A percentile compares a stretch with the other conserved stretches of the same genome.
These are phyloP conservation scores for Lecanosticta acicola DNA, from an alignment of 2,329 filamentous ascomycete genomes.

Conservation along the genomic window DNA sequence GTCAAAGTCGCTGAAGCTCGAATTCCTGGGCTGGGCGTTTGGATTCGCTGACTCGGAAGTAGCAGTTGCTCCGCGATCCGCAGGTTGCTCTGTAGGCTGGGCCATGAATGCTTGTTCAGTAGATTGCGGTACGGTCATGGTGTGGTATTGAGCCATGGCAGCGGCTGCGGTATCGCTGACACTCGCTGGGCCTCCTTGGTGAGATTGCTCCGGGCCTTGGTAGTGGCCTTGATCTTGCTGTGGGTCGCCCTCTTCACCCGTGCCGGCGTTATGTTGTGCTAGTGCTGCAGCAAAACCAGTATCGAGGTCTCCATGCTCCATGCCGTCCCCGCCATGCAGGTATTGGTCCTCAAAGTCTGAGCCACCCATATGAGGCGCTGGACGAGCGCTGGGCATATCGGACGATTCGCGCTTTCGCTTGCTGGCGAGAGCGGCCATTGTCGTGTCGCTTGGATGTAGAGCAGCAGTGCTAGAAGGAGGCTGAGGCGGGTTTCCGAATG, in stretches of 20 bases:
- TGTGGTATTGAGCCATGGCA: constrained; percentile 46
- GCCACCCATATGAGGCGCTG: constrained; percentile 28
- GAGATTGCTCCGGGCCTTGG: constrained; percentile 9
- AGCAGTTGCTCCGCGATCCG: constrained; percentile 18
- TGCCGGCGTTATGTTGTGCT: constrained; percentile 27
- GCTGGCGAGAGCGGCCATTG: constrained; percentile 30
- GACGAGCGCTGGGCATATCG: constrained; percentile 37
- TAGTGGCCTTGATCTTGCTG: constrained; percentile 16
- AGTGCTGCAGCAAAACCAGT: constrained; percentile 37
- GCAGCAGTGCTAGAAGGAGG: too few species aligned
- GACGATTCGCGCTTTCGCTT: constrained; percentile 46
- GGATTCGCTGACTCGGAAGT: constrained; percentile 17
- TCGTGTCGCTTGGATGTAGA: neutral
- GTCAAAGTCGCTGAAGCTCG: constrained; percentile 23
- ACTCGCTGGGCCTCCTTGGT: constrained; percentile 38
- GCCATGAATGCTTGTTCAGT: constrained; percentile 47
- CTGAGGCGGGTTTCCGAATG: neutral
- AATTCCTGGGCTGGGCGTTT: constrained; percentile 15
- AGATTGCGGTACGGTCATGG: constrained; percentile 53
- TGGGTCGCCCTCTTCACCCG: constrained; percentile 6
- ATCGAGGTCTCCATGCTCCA: constrained; percentile 35
- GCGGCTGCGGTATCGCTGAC: constrained; percentile 58
- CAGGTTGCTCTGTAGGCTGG: constrained; percentile 16
- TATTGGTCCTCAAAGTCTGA: constrained; percentile 32
- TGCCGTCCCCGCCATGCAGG: constrained; percentile 33